Evolutionary conservation across 163 green algal species (phyloP), one percentile per base, ranked within the genome.

Genomic region (Picocystis sp.): DNA sequence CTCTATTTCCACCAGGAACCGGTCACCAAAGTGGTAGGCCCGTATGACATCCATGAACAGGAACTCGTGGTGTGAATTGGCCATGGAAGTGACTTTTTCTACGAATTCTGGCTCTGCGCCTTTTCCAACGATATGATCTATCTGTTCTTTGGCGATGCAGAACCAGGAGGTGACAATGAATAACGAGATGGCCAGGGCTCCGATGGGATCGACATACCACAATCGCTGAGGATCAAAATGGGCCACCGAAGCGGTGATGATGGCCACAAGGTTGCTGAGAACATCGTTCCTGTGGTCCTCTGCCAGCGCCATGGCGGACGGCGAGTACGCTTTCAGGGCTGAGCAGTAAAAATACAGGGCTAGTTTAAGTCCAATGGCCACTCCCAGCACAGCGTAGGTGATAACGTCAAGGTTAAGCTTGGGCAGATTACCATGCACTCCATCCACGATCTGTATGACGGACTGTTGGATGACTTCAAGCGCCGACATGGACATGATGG

Each of bases 81-180:
- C 73, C 2, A 86, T 25, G 12, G 54, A 43, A 47, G 72, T 55
- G 23, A 83, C 52, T 34, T 73, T 60, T 14, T 65, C 29, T 0
- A 77, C 22, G 22, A 82, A 77, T 12, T 70, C 57, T 1, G 51
- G 50, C 1, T 77, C 75, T 2, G 79, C 79, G 1, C 66, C 62
- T 3, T 57, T 51, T 6, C 79, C 79, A n/a, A 84, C 69, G 29
- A 87, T 77, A 57, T 87, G 81, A 46, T 78, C 66, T 13, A 55
- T 63, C 63, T 81, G 68, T 44, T 53, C 47, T 46, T 64, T 69
- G 34, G 55, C 65, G 41, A 82, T 77, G 23, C 57, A 41, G 23
- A 50, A 60, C 74, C 74, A 82, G 11, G 63, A 61, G 25, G 43
- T 72, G 41, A 79, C 58, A 45, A 78, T 82, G 60, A 75, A 77